Evolutionary conservation across 225 moss, liverwort and hornwort species (phyloP).

Genomic region (Antitrichia curtipendula): DNA sequence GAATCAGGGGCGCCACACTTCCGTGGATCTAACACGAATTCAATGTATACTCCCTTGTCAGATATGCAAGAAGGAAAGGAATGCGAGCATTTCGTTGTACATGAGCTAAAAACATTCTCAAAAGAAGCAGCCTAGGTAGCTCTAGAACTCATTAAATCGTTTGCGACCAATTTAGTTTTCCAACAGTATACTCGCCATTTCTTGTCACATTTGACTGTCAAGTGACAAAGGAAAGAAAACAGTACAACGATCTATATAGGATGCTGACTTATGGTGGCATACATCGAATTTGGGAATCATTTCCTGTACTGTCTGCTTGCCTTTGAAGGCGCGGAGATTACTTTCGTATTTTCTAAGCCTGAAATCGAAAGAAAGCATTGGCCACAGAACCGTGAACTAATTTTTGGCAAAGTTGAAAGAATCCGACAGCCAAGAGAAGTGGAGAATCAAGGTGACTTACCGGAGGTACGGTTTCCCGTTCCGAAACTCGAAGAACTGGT

Average conservation of each 20-base stretch:
- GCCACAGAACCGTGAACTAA: background rate
- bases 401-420: background rate
- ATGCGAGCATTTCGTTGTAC: background rate
- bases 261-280: background rate
- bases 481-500: background rate
- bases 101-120: too few species aligned
- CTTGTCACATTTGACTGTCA: background rate
- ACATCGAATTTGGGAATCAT: constrained; percentile 51
- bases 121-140: background rate
- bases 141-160: background rate
- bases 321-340: constrained; percentile 55
- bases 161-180: background rate
- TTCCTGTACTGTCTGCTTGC: constrained; percentile 78
- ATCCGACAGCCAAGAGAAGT: background rate
- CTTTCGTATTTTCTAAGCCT: constrained; percentile 13
- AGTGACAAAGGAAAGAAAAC: constrained; percentile 1
- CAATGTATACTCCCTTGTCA: background rate
- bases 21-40: background rate
- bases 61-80: constrained; percentile 28
- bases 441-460: background rate
- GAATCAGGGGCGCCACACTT: background rate
- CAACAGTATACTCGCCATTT: background rate
- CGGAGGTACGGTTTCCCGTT: background rate
- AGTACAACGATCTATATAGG: background rate
- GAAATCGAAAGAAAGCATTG: background rate